A percentile compares a stretch with the other conserved stretches of the same genome.
Evolutionary conservation across 495 filamentous ascomycete genomes (phyloP).

Genomic region (Tuber microsphaerosporum): DNA sequence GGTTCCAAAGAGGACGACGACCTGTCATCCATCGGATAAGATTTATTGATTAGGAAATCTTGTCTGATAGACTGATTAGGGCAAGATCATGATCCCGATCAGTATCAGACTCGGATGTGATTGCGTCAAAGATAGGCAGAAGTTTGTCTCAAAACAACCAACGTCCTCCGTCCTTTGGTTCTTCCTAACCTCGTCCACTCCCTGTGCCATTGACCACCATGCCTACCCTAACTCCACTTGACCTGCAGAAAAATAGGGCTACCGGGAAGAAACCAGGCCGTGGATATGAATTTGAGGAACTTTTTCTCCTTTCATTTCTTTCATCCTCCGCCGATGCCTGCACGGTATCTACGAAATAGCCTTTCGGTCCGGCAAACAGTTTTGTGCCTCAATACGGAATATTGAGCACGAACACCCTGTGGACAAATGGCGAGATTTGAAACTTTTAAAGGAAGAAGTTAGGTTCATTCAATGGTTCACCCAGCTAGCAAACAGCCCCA

Average conservation of each 20-base stretch:
- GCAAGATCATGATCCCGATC: background rate
- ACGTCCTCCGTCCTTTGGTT: background rate
- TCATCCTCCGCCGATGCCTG: background rate
- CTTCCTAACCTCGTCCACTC: slow-evolving; percentile 11
- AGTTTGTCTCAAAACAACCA: slow-evolving; percentile 23
- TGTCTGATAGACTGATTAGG: slow-evolving; percentile 9
- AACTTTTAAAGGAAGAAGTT: background rate
- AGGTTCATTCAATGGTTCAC: background rate
- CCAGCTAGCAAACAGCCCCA: background rate
- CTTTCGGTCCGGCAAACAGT: background rate
- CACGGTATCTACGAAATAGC: background rate
- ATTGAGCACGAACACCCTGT: background rate
- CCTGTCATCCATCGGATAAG: slow-evolving; percentile 2
- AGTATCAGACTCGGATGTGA: slow-evolving; percentile 23
- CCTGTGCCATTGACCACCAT: slow-evolving; percentile 5
- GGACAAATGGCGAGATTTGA: background rate
- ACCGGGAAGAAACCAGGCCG: too few relatives aligned
- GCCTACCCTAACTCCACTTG: background rate
- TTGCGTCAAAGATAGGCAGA: slow-evolving; percentile 11
- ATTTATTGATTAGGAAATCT: too few relatives aligned
- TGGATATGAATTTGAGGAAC: background rate
- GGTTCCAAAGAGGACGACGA: background rate
- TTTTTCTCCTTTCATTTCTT: background rate
- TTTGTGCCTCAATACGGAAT: background rate
- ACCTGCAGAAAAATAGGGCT: background rate